Conservation (phyloP, 176 grass and related monocot species). For the Juncus effusus region DNA sequence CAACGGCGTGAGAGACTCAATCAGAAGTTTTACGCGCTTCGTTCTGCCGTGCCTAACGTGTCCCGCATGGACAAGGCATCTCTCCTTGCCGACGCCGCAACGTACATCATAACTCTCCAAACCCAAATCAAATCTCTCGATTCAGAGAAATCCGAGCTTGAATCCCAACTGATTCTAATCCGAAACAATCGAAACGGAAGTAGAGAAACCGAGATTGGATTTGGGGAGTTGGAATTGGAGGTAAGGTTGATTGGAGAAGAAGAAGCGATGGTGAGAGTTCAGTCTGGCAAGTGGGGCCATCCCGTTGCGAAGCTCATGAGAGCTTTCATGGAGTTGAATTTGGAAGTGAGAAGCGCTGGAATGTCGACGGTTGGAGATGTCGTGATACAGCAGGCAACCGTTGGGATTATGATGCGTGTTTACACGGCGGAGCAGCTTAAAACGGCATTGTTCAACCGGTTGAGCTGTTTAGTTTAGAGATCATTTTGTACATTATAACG, state of each 20-base stretch:
- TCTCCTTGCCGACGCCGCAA: constrained; percentile 34
- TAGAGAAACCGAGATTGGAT: not conserved
- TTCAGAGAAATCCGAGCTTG: constrained; percentile 14
- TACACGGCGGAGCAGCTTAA: constrained; percentile 18
- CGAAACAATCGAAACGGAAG: not conserved
- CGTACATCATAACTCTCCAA: constrained; percentile 41
- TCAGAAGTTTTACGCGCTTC: constrained; percentile 47
- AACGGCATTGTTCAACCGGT: not conserved
- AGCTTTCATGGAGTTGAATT: not conserved
- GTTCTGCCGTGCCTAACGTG: constrained; percentile 40
- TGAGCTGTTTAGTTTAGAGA: not conserved
- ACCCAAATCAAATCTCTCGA: constrained; percentile 22
- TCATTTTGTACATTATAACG: too few species aligned
- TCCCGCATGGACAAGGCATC: constrained; percentile 56
- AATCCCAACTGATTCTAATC: constrained; percentile 1
- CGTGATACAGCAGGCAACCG: constrained; percentile 16
- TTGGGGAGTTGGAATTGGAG: not conserved
- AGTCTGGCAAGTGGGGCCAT: constrained; percentile 26
- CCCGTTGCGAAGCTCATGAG: constrained; percentile 17
- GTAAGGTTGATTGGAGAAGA: constrained; percentile 21
- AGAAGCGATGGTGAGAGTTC: constrained; percentile 21
- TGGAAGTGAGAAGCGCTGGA: not conserved
- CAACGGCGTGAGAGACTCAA: constrained; percentile 43
- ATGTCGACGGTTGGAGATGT: constrained; percentile 17
- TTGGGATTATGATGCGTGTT: constrained; percentile 4